Percentiles rank a stretch among this genome's conserved stretches.
phyloP scores from a whole-genome alignment of 1,284 basidiomycete genomes.

The Polyporus tsugae region DNA sequence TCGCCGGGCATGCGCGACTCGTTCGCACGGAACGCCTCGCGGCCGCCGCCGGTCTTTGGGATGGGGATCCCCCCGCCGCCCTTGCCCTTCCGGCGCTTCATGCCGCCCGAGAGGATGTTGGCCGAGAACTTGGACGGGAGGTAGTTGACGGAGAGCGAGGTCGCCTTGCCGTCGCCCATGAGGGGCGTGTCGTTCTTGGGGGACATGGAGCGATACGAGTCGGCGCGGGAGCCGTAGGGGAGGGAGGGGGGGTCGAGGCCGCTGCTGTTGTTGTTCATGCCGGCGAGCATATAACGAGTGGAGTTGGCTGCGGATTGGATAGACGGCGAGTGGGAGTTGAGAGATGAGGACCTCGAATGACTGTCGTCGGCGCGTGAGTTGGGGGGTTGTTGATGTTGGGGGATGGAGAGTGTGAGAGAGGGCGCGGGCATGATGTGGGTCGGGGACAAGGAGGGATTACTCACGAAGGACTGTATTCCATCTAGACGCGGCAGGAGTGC shows the following conservation, averaged over 20 bases:
- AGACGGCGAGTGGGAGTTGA: conserved; percentile 46
- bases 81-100: conserved; percentile 47
- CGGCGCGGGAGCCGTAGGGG: conserved; percentile 40
- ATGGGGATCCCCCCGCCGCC: conserved; percentile 39
- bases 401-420: conserved; percentile 15
- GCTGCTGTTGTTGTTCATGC: conserved; percentile 40
- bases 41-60: conserved; percentile 59
- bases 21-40: conserved; percentile 58
- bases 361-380: conserved; percentile 29
- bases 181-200: conserved; percentile 41
- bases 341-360: conserved; percentile 47
- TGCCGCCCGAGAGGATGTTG: conserved; percentile 53
- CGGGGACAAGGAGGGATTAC: conserved; percentile 20
- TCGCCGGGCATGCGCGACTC: conserved; percentile 60
- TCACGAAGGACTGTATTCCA: conserved; percentile 40
- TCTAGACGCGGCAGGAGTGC: conserved; percentile 34
- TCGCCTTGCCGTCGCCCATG: conserved; percentile 33
- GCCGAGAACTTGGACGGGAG: conserved; percentile 66
- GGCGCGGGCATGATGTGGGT: conserved; percentile 17
- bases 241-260: conserved; percentile 42
- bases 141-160: conserved; percentile 61
- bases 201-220: conserved; percentile 39
- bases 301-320: conserved; percentile 47
- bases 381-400: conserved; percentile 12
- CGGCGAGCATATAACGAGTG: conserved; percentile 48